phyloP scores from a whole-genome alignment of 2,329 filamentous ascomycete species.

The Calonectria hawksworthii region DNA sequence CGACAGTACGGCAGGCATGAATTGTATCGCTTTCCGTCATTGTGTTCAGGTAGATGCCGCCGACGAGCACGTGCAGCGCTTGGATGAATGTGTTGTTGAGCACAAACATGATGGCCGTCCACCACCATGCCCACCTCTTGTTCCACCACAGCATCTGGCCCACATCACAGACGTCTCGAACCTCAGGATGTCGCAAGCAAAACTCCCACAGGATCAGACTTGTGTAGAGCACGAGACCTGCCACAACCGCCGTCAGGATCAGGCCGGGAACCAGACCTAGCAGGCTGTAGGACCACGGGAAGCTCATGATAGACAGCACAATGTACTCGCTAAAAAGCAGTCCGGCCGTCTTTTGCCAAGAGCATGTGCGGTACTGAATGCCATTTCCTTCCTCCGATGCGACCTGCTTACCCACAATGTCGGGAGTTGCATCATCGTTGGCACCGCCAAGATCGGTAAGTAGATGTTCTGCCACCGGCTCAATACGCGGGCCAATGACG shows the following conservation, averaged over 20 bases:
- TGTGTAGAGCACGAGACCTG: conserved; percentile 86
- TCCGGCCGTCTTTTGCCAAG: conserved; percentile 94
- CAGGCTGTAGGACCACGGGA: conserved; percentile 92
- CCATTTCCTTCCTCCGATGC: conserved; percentile 81
- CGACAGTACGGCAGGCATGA: conserved; percentile 81
- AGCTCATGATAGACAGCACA: conserved; percentile 92
- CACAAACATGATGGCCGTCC: conserved; percentile 87
- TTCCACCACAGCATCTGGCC: conserved; percentile 96
- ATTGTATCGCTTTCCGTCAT: conserved; percentile 78
- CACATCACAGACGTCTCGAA: conserved; percentile 93
- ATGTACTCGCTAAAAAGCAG: conserved; percentile 97
- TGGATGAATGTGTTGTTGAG: conserved; percentile 96
- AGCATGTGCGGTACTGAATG: conserved; percentile 94
- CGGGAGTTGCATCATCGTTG: conserved; percentile 61
- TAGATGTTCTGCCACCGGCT: conserved; percentile 55
- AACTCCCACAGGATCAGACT: conserved; percentile 78
- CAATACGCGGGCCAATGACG: conserved; percentile 66
- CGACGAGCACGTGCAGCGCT: conserved; percentile 81
- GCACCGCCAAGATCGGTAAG: conserved; percentile 51
- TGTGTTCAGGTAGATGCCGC: conserved; percentile 90
- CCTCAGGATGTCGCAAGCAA: conserved; percentile 89
- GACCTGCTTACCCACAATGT: conserved; percentile 74
- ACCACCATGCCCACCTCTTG: conserved; percentile 79
- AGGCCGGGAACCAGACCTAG: conserved; percentile 88
- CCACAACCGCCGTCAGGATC: conserved; percentile 85